Base-by-base conservation (phyloP, 2,329 filamentous ascomycete species). In the Alternaria brassicicola region DNA sequence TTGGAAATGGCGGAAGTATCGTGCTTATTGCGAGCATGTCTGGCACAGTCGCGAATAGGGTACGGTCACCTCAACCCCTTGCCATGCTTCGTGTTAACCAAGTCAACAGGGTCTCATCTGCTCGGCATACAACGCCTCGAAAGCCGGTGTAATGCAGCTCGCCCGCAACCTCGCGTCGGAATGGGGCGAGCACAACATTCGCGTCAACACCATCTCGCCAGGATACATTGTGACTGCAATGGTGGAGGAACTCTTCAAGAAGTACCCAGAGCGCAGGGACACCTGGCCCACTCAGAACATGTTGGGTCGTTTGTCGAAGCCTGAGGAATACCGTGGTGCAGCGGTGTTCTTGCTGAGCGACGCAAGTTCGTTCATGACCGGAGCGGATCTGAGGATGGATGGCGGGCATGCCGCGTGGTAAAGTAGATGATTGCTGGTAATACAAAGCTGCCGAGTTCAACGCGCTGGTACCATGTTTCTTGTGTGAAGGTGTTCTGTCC, bases 281-380 rank as follows among this genome's bases (percentile, higher is more conserved):
- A 84, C 88, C 59, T 96, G 93, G 93, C 86, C 90, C 15, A 89
- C 84, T 68, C 88, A 94, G 78, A 96, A 96, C 78, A 95, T 96
- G 92, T 82, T 96, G 52, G 87, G 73, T 25, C 65, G 76, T 8
- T 59, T 78, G 13, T 76, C 73, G 2, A 66, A 53, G 12, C 76
- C 76, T 1, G 57, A 61, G 42, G 76, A 78, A 61, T 78, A 78
- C 49, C 67, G 76, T 2, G 76, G 76, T 23, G 76, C 73, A 17
- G 75, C 66, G 3, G 75, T 78, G 12, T 78, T 78, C 56, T 55
- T 78, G 63, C 64, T 78, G 56, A 78, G 76, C 54, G 75, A 78
- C 33, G 76, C 76, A 5, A 78, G 76, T 56, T 76, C 72, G 30
- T 78, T 78, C 60, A 78, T 78, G 76, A 78, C 76, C 1, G 76